These are phyloP conservation scores for Hirsutella rhossiliensis DNA, from an alignment of 2,329 filamentous ascomycete species.

Conservation along the genomic window DNA sequence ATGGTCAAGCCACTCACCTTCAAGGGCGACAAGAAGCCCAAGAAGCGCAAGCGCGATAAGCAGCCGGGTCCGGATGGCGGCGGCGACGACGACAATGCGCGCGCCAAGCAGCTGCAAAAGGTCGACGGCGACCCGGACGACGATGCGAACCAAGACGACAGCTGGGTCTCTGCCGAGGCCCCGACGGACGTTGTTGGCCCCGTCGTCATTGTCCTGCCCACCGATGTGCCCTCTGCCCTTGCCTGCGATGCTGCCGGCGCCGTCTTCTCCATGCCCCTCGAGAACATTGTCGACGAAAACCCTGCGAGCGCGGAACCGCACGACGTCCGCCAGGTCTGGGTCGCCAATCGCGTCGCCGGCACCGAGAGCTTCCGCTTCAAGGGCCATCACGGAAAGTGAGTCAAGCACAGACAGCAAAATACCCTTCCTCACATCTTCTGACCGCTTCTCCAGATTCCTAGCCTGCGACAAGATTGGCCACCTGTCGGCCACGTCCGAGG, in stretches of 20 bases:
- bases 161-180: conserved; percentile 78
- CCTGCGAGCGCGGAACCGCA: conserved; percentile 83
- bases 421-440: too few relatives aligned
- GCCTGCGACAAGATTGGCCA: conserved; percentile 75
- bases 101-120: conserved; percentile 9
- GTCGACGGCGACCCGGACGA: conserved; percentile 3
- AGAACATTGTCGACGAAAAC: conserved; percentile 81
- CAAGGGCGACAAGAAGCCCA: conserved; percentile 93
- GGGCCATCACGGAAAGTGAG: conserved; percentile 73
- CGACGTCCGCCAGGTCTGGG: conserved; percentile 92
- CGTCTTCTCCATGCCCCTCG: conserved; percentile 69
- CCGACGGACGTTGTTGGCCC: conserved; percentile 69
- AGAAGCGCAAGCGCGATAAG: conserved; percentile 70
- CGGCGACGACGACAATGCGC: conserved; percentile 21
- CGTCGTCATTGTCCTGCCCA: conserved; percentile 70
- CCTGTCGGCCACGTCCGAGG: conserved; percentile 65
- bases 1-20: conserved; percentile 90
- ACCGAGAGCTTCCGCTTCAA: conserved; percentile 79
- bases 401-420: too few relatives aligned
- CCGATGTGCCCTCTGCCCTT: conserved; percentile 59
- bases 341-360: conserved; percentile 72
- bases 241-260: conserved; percentile 79
- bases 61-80: conserved; percentile 30
- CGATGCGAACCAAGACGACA: conserved; percentile 54
- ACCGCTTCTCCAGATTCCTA: conserved; percentile 52